These are phyloP conservation scores for Melanomma pulvis-pyrius DNA, from an alignment of 495 filamentous ascomycete species.

Conservation along the genomic window DNA sequence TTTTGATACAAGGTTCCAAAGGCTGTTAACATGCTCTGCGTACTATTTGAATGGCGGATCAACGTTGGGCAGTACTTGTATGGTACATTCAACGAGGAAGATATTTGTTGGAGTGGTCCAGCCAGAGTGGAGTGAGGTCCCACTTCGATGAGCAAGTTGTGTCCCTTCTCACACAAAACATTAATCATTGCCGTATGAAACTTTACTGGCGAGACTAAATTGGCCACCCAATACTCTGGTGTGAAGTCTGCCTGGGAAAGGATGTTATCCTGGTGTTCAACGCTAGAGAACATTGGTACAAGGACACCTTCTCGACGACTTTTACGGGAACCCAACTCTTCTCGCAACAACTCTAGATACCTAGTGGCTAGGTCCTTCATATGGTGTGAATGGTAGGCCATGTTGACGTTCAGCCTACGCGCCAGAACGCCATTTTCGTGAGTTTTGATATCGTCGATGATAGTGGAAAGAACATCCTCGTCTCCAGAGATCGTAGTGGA, in stretches of 20 bases:
- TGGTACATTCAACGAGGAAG: too few species aligned
- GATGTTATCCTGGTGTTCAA: too few species aligned
- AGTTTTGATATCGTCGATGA: background rate
- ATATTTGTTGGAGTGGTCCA: slow-evolving; percentile 41
- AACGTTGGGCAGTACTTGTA: background rate
- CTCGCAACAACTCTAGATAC: too few species aligned
- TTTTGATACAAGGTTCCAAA: background rate
- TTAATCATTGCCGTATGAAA: too few species aligned
- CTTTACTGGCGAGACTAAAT: too few species aligned
- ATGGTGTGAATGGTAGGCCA: background rate
- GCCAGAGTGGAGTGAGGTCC: slow-evolving; percentile 41
- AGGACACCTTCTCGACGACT: too few species aligned
- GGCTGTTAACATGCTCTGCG: background rate
- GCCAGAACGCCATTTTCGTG: background rate
- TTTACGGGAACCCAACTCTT: too few species aligned
- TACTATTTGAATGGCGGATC: background rate
- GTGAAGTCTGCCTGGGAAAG: too few species aligned
- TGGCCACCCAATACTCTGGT: too few species aligned
- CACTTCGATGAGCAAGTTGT: slow-evolving; percentile 38
- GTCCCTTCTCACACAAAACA: too few species aligned
- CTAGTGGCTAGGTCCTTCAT: too few species aligned
- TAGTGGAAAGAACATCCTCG: background rate
- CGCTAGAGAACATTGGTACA: too few species aligned
- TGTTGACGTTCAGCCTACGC: background rate
- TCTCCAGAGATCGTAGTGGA: background rate